These are phyloP conservation scores for Hirschfeldia incana DNA, from an alignment of 345 rosid species.

Conservation along the genomic window DNA sequence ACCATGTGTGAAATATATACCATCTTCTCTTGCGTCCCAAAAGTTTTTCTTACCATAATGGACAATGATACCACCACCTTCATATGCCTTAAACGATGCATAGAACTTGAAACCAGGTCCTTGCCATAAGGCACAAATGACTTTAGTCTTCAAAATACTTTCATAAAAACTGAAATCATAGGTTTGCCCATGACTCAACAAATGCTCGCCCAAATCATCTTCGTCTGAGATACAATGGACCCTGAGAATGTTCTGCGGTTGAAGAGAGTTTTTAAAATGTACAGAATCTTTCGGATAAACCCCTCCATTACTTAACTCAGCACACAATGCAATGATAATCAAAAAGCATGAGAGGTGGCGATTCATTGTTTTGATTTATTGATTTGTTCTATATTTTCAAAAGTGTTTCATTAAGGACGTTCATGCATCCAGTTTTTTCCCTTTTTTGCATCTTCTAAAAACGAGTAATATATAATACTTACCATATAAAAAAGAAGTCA, in stretches of 20 bases:
- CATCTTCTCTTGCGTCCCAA: not conserved
- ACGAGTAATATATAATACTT: not conserved
- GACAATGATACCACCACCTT: not conserved
- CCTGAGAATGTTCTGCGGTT: not conserved
- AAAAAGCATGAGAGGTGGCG: not conserved
- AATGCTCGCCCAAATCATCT: not conserved
- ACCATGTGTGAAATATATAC: not conserved
- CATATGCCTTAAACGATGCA: not conserved
- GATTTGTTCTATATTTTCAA: not conserved
- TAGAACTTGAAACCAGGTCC: not conserved
- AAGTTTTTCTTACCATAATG: not conserved
- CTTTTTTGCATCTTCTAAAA: not conserved
- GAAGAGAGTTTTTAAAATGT: not conserved
- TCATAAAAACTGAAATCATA: conserved; percentile 1
- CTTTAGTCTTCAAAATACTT: not conserved
- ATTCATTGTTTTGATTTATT: not conserved
- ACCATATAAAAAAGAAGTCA: not conserved
- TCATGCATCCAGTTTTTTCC: not conserved
- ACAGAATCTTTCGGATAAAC: not conserved
- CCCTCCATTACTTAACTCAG: not conserved
- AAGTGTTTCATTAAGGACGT: not conserved
- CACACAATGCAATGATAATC: not conserved
- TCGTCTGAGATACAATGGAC: not conserved
- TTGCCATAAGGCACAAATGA: not conserved
- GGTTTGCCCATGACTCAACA: not conserved